Percentiles rank a stretch among this genome's conserved stretches.
These are phyloP conservation scores for Sclerotinia borealis DNA, from an alignment of 2,329 filamentous ascomycete species.

Conservation along the genomic window DNA sequence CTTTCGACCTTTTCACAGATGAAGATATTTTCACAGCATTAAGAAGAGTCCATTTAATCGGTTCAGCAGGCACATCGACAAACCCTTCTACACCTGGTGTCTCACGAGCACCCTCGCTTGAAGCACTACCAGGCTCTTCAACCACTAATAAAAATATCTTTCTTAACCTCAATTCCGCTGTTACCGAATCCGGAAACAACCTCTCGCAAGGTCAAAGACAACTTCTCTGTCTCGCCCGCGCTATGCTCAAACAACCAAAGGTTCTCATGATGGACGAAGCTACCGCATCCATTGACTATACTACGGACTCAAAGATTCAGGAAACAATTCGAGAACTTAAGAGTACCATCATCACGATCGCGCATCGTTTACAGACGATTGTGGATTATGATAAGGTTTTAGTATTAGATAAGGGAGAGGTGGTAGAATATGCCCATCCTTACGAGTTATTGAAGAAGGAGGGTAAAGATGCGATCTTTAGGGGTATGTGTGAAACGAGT, in stretches of 20 bases:
- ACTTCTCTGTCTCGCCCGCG: conserved; percentile 85
- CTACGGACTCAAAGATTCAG: conserved; percentile 92
- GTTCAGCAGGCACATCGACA: conserved; percentile 35
- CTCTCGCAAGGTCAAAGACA: conserved; percentile 95
- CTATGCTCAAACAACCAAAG: conserved; percentile 82
- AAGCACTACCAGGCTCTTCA: conserved; percentile 23
- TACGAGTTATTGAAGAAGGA: conserved; percentile 71
- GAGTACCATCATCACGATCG: conserved; percentile 94
- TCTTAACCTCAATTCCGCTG: conserved; percentile 73
- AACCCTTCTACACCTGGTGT: conserved; percentile 32
- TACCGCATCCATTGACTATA: conserved; percentile 95
- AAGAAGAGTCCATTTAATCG: conserved; percentile 82
- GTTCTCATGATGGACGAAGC: conserved; percentile 99
- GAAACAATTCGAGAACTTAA: conserved; percentile 90
- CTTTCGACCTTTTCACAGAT: conserved; percentile 82
- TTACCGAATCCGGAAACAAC: conserved; percentile 88
- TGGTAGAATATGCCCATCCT: conserved; percentile 88
- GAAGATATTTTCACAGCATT: conserved; percentile 85
- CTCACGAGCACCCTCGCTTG: conserved; percentile 25
- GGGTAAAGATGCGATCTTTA: conserved; percentile 45
- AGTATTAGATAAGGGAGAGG: conserved; percentile 80
- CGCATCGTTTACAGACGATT: conserved; percentile 91
- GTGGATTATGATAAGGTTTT: conserved; percentile 98
- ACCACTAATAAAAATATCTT: conserved; percentile 90
- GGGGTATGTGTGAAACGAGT: conserved; percentile 62